Base-by-base conservation (phyloP, 2,329 filamentous ascomycete genomes). In the Colletotrichum sp. region DNA sequence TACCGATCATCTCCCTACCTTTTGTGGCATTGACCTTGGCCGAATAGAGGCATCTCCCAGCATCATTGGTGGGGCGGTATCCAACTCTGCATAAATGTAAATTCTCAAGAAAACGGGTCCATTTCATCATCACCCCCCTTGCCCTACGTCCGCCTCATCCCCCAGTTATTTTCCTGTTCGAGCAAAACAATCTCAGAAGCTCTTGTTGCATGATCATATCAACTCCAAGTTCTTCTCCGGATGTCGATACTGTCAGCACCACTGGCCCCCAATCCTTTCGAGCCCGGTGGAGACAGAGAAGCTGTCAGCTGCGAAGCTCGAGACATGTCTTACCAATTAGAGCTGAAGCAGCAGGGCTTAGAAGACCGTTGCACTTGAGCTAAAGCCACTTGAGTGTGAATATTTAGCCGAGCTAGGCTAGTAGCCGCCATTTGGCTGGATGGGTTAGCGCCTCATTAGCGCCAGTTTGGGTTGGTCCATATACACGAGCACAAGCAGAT, bases 1-100 rank as follows among this genome's bases (percentile, higher is more conserved):
- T n/a, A 44, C 18, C 5, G 18, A n/a, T 2, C 18, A 49, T n/a
- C 39, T 12, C 18, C 18, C 39, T 49, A 49, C 39, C 0, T 49
- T n/a, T n/a, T 49, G 0, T 2, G 1, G 4, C 0, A n/a, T 0
- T 49, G 9, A 49, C 0, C 39, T 49, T 49, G 5, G 18, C 18
- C 39, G 5, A 49, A 49, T n/a, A 49, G 18, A n/a, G 39, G 18
- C 39, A n/a, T 49, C 9, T n/a, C 18, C 39, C 39, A n/a, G 39
- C 39, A 49, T 49, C 9, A 49, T 49, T 0, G 1, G 9, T n/a
- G 18, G 39, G 18, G 9, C 39, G 0, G 6, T n/a, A n/a, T 18
- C 39, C 39, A 49, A 49, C 18, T 49, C 9, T 1, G 39, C 39
- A 49, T 49, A 8, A 13, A 34, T 3, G 32, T 34, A 9, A 3